These are phyloP conservation scores for Aquilaria yunnanensis DNA, from an alignment of 345 rosid genomes.

Conservation along the genomic window DNA sequence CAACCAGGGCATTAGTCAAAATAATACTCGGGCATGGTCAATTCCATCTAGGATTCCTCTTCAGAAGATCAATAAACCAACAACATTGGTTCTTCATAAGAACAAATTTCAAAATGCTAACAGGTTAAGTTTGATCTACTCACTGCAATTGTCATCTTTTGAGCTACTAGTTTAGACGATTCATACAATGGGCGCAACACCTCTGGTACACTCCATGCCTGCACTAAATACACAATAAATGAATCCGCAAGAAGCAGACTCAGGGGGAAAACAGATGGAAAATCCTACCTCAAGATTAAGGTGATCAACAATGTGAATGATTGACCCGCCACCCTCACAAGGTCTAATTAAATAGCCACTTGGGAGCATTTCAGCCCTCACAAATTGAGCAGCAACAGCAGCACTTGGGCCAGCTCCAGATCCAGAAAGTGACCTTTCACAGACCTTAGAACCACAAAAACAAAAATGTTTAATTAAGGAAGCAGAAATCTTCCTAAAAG, in stretches of 20 bases:
- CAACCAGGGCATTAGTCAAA: too few relatives aligned
- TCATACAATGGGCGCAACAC: conserved; percentile 93
- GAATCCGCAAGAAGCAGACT: not conserved
- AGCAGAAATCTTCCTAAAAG: not conserved
- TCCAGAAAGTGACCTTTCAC: conserved; percentile 98
- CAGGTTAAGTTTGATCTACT: conserved; percentile 22
- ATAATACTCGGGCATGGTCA: too few relatives aligned
- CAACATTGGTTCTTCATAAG: too few relatives aligned
- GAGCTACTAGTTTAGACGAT: conserved; percentile 91
- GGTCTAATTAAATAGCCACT: conserved; percentile 96
- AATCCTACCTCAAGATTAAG: conserved; percentile 78
- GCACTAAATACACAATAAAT: conserved; percentile 8
- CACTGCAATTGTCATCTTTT: conserved; percentile 87
- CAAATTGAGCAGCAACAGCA: conserved; percentile 78
- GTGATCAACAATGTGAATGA: conserved; percentile 96
- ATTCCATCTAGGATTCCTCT: too few relatives aligned
- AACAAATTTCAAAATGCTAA: too few relatives aligned
- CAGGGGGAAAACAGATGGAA: not conserved
- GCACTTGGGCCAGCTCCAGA: conserved; percentile 88
- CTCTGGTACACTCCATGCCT: conserved; percentile 99
- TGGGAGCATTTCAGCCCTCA: conserved; percentile 95
- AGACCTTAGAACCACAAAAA: conserved; percentile 41
- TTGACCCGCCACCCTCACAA: conserved; percentile 98
- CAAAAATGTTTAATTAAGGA: not conserved
- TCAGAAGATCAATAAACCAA: too few relatives aligned